Evolutionary conservation across 495 filamentous ascomycete species (phyloP).

Genomic region (Trichoderma orchidacearum): DNA sequence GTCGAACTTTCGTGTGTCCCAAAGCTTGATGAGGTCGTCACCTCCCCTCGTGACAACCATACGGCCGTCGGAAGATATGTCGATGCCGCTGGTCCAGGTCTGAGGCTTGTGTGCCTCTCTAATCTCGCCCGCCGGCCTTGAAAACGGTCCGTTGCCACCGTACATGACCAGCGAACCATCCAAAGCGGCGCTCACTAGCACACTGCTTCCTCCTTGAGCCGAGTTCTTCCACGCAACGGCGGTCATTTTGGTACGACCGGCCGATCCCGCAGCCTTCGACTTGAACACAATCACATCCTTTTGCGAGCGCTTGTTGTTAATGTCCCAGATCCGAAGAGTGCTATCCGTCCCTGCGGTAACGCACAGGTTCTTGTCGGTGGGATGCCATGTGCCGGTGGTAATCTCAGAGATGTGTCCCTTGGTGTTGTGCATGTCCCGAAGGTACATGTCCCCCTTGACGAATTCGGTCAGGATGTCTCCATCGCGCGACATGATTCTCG

Average conservation of each 20-base stretch:
- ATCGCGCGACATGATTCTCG: slow-evolving; percentile 78
- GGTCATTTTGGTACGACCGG: slow-evolving; percentile 87
- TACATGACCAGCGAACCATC: slow-evolving; percentile 92
- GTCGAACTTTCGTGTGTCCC: slow-evolving; percentile 96
- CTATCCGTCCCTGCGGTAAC: slow-evolving; percentile 88
- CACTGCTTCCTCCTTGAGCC: slow-evolving; percentile 56
- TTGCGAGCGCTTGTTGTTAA: slow-evolving; percentile 73
- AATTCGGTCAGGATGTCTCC: slow-evolving; percentile 77
- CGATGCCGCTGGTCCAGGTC: slow-evolving; percentile 90
- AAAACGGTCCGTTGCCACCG: slow-evolving; percentile 74
- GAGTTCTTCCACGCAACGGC: slow-evolving; percentile 79
- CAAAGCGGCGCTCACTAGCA: slow-evolving; percentile 76
- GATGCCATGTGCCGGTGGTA: slow-evolving; percentile 77
- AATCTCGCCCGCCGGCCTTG: slow-evolving; percentile 76
- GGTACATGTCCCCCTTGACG: slow-evolving; percentile 94
- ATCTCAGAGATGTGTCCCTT: slow-evolving; percentile 92
- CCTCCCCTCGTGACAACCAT: slow-evolving; percentile 82
- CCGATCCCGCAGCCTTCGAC: slow-evolving; percentile 69
- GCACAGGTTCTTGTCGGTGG: slow-evolving; percentile 64
- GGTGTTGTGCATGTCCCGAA: slow-evolving; percentile 90
- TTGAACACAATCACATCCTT: slow-evolving; percentile 93
- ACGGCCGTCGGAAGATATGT: slow-evolving; percentile 80
- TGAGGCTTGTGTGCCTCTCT: slow-evolving; percentile 66
- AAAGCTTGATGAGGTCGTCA: slow-evolving; percentile 71
- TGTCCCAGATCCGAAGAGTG: slow-evolving; percentile 91